These are phyloP conservation scores for Pichia ethanolica DNA, from an alignment of 805 yeast genomes.

Conservation along the genomic window DNA sequence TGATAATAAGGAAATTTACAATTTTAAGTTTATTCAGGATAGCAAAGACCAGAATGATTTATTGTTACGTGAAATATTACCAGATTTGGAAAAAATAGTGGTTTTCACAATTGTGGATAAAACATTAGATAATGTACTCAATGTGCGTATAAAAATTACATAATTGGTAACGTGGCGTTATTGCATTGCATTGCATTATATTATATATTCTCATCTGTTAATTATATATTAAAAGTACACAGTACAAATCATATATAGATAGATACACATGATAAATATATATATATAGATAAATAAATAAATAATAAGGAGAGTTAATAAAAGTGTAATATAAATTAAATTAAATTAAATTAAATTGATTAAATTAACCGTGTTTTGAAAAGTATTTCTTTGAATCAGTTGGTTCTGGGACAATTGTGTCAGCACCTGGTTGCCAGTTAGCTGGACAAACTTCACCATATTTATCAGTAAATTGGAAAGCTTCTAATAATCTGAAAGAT, in stretches of 20 bases:
- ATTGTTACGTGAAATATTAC: not conserved
- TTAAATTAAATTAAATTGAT: not conserved
- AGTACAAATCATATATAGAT: too few relatives aligned
- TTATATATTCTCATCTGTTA: too few relatives aligned
- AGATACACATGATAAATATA: too few relatives aligned
- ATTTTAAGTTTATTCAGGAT: conserved; percentile 11
- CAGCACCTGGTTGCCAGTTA: conserved; percentile 96
- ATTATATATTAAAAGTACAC: too few relatives aligned
- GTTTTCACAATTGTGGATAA: too few relatives aligned
- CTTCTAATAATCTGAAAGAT: conserved; percentile 94
- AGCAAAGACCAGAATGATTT: not conserved
- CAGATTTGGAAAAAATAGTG: too few relatives aligned
- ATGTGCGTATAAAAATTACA: too few relatives aligned
- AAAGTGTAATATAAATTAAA: not conserved
- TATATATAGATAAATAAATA: too few relatives aligned
- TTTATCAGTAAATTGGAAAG: conserved; percentile 98
- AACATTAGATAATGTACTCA: too few relatives aligned
- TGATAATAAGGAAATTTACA: conserved; percentile 20
- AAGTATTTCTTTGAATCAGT: conserved; percentile 76
- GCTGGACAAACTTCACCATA: conserved; percentile 99
- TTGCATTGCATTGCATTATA: too few relatives aligned
- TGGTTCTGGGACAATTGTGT: conserved; percentile 82
- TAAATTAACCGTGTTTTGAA: conserved; percentile 33
- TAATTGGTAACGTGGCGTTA: too few relatives aligned
- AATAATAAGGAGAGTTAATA: too few relatives aligned